Evolutionary conservation across 2,329 filamentous ascomycete species (phyloP), one percentile per base, ranked within the genome.

Genomic region (Pseudocercospora crystallina): DNA sequence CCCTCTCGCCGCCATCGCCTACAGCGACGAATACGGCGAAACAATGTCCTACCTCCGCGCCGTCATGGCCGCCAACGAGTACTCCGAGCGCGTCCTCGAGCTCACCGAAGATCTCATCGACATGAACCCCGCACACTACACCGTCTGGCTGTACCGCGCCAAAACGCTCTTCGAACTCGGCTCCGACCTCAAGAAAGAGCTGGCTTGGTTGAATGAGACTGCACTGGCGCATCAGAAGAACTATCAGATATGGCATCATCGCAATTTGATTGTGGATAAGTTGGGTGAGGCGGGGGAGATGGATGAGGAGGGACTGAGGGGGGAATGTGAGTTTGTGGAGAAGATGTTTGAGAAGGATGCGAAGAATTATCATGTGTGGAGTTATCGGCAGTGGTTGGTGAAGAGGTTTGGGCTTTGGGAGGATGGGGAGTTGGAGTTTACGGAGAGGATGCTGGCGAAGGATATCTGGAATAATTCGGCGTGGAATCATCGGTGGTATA

Each of bases 351-450:
- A 79, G 35, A 80, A 87, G 61, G 94, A 99, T 69, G 83, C 87
- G 43, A 99, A 99, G 75, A 99, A 99, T 76, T 97, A 99, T 70
- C 94, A 99, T 69, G 94, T 97, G 41, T 99, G 94, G 94, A 90
- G 86, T 48, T 99, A 97, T 74, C 81, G 94, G 51, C 90, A 96
- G 69, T 78, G 85, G 83, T 68, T 86, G 74, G 77, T 96, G 71
- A 79, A 82, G 59, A 74, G 80, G 43, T 84, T 87, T 69, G 69
- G 70, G 43, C 71, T 84, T 39, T 83, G 78, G 69, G 61, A 61
- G 31, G 37, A 53, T n/a, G 63, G 59, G 14, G 84, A 99, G 76
- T 75, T 95, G 14, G 71, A 76, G 44, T 84, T 85, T 53, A 82
- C 89, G 31, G 86, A 94, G 66, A 72, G 73, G 34, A 80, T 96